Evolutionary conservation across 2,329 filamentous ascomycete genomes (phyloP).

Genomic region (Cytospora leucostoma): DNA sequence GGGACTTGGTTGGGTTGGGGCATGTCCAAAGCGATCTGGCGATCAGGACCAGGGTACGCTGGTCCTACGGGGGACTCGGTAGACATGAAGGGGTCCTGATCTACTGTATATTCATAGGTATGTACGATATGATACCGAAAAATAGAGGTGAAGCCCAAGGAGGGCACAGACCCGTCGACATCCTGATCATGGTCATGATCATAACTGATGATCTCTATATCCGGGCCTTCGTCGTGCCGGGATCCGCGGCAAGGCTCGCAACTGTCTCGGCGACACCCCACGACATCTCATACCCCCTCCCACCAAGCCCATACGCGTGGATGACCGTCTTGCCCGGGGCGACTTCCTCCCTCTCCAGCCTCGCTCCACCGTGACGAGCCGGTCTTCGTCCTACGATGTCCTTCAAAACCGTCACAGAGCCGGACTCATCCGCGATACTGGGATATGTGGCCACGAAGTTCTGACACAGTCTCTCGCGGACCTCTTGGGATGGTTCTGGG

Average conservation of each 20-base stretch:
- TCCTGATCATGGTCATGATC: not conserved
- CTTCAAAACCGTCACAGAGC: conserved; percentile 32
- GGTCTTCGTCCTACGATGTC: conserved; percentile 37
- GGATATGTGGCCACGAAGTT: conserved; percentile 41
- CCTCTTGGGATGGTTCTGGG: conserved; percentile 47
- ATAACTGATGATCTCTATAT: conserved; percentile 3
- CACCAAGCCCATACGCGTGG: conserved; percentile 53
- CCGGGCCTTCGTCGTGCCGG: conserved; percentile 23
- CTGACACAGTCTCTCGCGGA: conserved; percentile 49
- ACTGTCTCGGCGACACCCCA: conserved; percentile 50
- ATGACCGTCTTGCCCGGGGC: conserved; percentile 36
- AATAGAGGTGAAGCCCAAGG: conserved; percentile 9
- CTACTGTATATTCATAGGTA: conserved; percentile 4
- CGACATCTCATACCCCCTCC: conserved; percentile 51
- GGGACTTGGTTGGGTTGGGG: not conserved
- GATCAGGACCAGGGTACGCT: conserved; percentile 9
- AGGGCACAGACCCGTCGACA: not conserved
- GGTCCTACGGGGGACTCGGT: not conserved
- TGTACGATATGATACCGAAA: not conserved
- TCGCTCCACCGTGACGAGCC: conserved; percentile 37
- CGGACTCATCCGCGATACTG: conserved; percentile 33
- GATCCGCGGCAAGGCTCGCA: conserved; percentile 37
- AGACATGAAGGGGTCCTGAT: not conserved
- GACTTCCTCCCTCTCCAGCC: conserved; percentile 47
- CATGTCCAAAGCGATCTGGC: conserved; percentile 16